Conservation (phyloP, 805 yeast genomes). For the Lipomyces starkeyi region DNA sequence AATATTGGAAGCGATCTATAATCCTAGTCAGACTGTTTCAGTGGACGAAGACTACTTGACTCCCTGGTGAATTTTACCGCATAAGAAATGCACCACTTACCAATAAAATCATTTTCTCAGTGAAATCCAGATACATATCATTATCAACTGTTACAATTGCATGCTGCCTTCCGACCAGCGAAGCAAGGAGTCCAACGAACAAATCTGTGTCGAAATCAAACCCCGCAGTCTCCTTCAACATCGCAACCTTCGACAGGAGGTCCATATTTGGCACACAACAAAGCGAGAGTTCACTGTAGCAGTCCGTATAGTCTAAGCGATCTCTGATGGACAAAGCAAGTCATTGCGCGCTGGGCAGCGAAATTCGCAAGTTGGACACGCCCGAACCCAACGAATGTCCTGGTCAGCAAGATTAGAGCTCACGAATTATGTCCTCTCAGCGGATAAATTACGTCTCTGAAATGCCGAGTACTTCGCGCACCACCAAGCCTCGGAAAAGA, state of each 20-base stretch:
- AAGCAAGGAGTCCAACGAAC: conserved; percentile 32
- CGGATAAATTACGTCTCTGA: neutral
- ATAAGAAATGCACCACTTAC: conserved; percentile 8
- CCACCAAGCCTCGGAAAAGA: neutral
- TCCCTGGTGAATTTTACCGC: neutral
- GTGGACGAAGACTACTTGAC: neutral
- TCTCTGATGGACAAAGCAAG: neutral
- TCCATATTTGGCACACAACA: conserved; percentile 19
- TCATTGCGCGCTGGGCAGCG: neutral
- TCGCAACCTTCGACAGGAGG: conserved; percentile 16
- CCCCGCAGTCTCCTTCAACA: conserved; percentile 18
- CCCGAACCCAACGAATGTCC: neutral
- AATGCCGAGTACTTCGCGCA: neutral
- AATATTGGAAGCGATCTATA: conserved; percentile 31
- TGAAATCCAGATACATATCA: conserved; percentile 27
- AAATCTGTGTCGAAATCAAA: conserved; percentile 35
- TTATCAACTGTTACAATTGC: conserved; percentile 28
- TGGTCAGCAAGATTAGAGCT: neutral
- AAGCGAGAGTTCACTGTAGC: neutral
- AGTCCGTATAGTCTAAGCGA: neutral
- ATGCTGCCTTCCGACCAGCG: conserved; percentile 30
- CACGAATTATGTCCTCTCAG: too few species aligned
- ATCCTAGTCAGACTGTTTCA: neutral
- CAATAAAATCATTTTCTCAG: conserved; percentile 29
- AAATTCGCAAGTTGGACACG: neutral